Evolutionary conservation across 192 early-diverging fungal genomes (phyloP).

Genomic region (Coemansia sp.): DNA sequence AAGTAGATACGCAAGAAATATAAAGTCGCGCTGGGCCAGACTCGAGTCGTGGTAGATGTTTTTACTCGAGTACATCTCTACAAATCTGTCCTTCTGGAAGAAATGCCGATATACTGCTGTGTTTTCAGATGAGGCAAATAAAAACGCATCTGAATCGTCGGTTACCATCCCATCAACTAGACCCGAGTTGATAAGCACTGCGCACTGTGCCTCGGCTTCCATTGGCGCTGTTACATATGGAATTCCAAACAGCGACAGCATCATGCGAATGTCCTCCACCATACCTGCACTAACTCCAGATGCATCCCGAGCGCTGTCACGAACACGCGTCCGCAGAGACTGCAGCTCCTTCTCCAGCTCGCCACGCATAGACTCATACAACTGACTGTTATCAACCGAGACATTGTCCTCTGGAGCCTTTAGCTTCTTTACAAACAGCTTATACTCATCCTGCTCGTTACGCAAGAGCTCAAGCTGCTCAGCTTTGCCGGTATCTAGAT

Average conservation of each 20-base stretch:
- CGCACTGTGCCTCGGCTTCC: slow-evolving; percentile 99
- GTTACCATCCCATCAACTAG: slow-evolving; percentile 95
- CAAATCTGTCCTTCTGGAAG: slow-evolving; percentile 86
- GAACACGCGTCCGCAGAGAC: slow-evolving; percentile 29
- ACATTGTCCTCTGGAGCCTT: slow-evolving; percentile 4
- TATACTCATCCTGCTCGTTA: slow-evolving; percentile 64
- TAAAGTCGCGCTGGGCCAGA: slow-evolving; percentile 67
- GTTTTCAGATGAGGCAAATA: slow-evolving; percentile 73
- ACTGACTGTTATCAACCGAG: not conserved
- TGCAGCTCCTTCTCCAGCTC: slow-evolving; percentile 37
- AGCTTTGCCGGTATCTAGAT: slow-evolving; percentile 10
- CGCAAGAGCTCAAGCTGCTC: slow-evolving; percentile 26
- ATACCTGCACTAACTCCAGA: slow-evolving; percentile 40
- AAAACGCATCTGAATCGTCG: slow-evolving; percentile 95
- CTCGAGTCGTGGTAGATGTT: slow-evolving; percentile 67
- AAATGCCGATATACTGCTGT: slow-evolving; percentile 82
- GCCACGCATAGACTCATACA: slow-evolving; percentile 19
- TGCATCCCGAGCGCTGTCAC: slow-evolving; percentile 31
- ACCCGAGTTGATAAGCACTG: slow-evolving; percentile 54
- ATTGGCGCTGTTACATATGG: slow-evolving; percentile 91
- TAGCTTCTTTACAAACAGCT: slow-evolving; percentile 55
- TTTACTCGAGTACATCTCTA: slow-evolving; percentile 74
- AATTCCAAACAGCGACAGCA: slow-evolving; percentile 88
- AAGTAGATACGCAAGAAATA: slow-evolving; percentile 83
- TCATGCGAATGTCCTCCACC: slow-evolving; percentile 58